Evolutionary conservation across 495 filamentous ascomycete species (phyloP).

Genomic region (Lindgomyces ingoldianus): DNA sequence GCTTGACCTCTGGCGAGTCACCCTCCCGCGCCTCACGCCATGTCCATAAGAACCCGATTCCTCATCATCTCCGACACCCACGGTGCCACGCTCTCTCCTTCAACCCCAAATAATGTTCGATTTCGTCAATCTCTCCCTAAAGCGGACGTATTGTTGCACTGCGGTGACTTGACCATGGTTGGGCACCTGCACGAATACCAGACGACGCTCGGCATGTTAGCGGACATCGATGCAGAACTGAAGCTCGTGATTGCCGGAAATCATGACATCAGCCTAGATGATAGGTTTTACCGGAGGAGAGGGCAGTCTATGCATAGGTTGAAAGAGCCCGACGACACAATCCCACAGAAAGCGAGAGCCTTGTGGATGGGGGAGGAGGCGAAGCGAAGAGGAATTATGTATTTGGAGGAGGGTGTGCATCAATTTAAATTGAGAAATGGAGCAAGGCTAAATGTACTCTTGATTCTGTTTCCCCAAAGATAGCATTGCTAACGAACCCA

Average conservation of each 20-base stretch:
- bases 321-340: slow-evolving; percentile 21
- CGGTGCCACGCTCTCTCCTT: slow-evolving; percentile 7
- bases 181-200: slow-evolving; percentile 60
- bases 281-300: slow-evolving; percentile 48
- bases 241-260: slow-evolving; percentile 83
- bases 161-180: slow-evolving; percentile 69
- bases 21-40: background rate
- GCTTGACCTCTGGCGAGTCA: background rate
- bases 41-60: slow-evolving; percentile 37
- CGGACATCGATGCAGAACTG: slow-evolving; percentile 59
- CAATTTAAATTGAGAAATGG: slow-evolving; percentile 59
- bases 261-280: slow-evolving; percentile 74
- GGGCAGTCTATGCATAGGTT: slow-evolving; percentile 31
- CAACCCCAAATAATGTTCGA: slow-evolving; percentile 2
- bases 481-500: too few species aligned
- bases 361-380: slow-evolving; percentile 56
- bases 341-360: slow-evolving; percentile 33
- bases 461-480: background rate
- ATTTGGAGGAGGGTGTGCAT: slow-evolving; percentile 67
- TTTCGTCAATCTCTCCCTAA: slow-evolving; percentile 48
- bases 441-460: slow-evolving; percentile 53
- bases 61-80: slow-evolving; percentile 47
- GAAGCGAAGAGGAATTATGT: slow-evolving; percentile 55
- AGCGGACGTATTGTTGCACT: slow-evolving; percentile 69
- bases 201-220: slow-evolving; percentile 56